Conservation (phyloP, 345 rosid genomes). For the Trapa incisa region DNA sequence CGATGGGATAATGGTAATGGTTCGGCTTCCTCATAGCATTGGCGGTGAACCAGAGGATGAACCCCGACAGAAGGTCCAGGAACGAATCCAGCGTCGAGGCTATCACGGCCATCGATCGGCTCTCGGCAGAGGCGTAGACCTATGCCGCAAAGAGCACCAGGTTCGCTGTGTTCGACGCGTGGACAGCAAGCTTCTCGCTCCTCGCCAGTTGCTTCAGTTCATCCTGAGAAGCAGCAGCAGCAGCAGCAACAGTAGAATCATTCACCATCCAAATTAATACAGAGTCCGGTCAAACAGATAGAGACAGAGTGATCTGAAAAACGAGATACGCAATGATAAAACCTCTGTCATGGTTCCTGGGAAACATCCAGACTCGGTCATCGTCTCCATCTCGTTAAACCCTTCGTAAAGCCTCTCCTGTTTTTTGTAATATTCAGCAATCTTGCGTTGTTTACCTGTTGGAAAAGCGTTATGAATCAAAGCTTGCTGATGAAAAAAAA, state of each 20-base stretch:
- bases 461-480: neutral
- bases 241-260: too few relatives aligned
- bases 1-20: conserved; percentile 56
- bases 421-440: conserved; percentile 67
- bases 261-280: too few relatives aligned
- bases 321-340: neutral
- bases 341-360: conserved; percentile 59
- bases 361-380: conserved; percentile 36
- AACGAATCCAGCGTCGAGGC: conserved; percentile 83
- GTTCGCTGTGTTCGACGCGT: conserved; percentile 47
- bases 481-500: too few relatives aligned
- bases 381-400: conserved; percentile 63
- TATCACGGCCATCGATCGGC: conserved; percentile 68
- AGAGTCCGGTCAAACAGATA: too few relatives aligned
- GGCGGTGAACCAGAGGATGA: conserved; percentile 57
- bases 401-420: conserved; percentile 71
- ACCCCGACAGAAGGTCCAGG: conserved; percentile 38
- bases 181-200: conserved; percentile 53
- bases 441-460: conserved; percentile 50
- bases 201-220: conserved; percentile 57
- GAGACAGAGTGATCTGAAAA: neutral
- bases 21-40: conserved; percentile 69
- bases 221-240: conserved; percentile 28
- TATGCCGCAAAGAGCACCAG: conserved; percentile 60
- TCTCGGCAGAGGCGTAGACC: conserved; percentile 58